Percentiles rank a stretch among this genome's conserved stretches.
Conservation (phyloP, 2,329 filamentous ascomycete genomes). For the Thermomyces lanuginosus region DNA sequence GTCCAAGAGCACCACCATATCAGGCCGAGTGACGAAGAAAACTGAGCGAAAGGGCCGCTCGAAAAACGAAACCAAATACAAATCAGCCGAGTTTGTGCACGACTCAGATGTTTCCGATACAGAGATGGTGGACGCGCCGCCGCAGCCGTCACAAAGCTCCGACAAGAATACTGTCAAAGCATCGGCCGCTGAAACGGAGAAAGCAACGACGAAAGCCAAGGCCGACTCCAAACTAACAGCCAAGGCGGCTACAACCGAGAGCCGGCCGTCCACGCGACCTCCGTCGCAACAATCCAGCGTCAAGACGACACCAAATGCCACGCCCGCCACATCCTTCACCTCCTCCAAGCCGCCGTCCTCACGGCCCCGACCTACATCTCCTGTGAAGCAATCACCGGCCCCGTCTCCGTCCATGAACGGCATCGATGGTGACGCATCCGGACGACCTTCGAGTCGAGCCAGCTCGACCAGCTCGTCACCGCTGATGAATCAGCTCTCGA, state of each 20-base stretch:
- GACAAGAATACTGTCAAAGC: background rate
- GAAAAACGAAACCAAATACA: slow-evolving; percentile 32
- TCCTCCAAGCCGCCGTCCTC: slow-evolving; percentile 22
- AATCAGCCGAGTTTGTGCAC: slow-evolving; percentile 38
- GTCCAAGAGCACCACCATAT: slow-evolving; percentile 31
- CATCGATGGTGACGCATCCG: slow-evolving; percentile 38
- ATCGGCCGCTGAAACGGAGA: slow-evolving; percentile 9
- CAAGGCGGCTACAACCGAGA: slow-evolving; percentile 3
- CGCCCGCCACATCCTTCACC: too few species aligned
- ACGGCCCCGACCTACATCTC: slow-evolving; percentile 32
- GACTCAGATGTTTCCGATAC: slow-evolving; percentile 37
- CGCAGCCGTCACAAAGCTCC: slow-evolving; percentile 2
- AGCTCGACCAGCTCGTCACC: slow-evolving; percentile 32
- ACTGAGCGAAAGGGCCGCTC: slow-evolving; percentile 22
- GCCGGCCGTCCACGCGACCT: too few species aligned
- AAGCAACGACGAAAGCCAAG: slow-evolving; percentile 3
- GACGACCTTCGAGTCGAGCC: slow-evolving; percentile 25
- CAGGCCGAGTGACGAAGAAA: slow-evolving; percentile 31
- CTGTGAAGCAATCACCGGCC: slow-evolving; percentile 45
- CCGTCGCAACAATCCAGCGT: too few species aligned
- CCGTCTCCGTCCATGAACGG: slow-evolving; percentile 46
- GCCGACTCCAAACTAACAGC: slow-evolving; percentile 4
- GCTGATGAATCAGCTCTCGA: slow-evolving; percentile 23
- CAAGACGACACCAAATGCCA: slow-evolving; percentile 6
- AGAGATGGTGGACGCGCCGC: slow-evolving; percentile 21